Conservation (phyloP, 805 yeast species). For the Spencermartinsiella europaea region DNA sequence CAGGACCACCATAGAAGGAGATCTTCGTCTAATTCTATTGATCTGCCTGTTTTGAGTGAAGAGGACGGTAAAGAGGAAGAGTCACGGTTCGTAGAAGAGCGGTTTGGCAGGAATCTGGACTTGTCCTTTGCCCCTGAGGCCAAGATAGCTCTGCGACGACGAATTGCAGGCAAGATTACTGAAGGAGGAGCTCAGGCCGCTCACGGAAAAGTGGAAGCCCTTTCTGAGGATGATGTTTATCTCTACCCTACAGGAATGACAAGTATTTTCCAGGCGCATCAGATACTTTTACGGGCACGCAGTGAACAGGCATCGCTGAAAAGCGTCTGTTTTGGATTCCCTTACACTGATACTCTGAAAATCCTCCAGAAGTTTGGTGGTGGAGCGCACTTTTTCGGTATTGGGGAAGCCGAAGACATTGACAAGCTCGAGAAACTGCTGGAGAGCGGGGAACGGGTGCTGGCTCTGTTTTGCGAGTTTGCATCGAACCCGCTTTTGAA, state of each 20-base stretch:
- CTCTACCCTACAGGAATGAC: slow-evolving; percentile 93
- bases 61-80: slow-evolving; percentile 38
- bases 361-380: slow-evolving; percentile 86
- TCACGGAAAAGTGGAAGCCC: slow-evolving; percentile 19
- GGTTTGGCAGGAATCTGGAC: slow-evolving; percentile 87
- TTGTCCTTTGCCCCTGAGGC: slow-evolving; percentile 71
- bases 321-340: slow-evolving; percentile 93
- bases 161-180: slow-evolving; percentile 66
- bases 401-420: slow-evolving; percentile 66
- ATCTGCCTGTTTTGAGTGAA: neutral
- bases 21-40: slow-evolving; percentile 5
- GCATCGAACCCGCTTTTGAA: slow-evolving; percentile 92
- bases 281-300: slow-evolving; percentile 25
- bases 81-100: slow-evolving; percentile 71
- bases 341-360: slow-evolving; percentile 88
- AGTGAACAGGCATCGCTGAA: slow-evolving; percentile 35
- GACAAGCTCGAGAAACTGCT: slow-evolving; percentile 59
- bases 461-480: slow-evolving; percentile 83
- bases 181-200: slow-evolving; percentile 34
- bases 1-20: slow-evolving; percentile 6
- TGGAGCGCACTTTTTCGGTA: slow-evolving; percentile 80
- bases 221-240: slow-evolving; percentile 58
- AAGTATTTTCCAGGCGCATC: slow-evolving; percentile 77
- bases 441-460: slow-evolving; percentile 57
- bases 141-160: slow-evolving; percentile 60